phyloP scores from a whole-genome alignment of 176 grass and related monocot genomes.

The Dendrocalamus sinicus region DNA sequence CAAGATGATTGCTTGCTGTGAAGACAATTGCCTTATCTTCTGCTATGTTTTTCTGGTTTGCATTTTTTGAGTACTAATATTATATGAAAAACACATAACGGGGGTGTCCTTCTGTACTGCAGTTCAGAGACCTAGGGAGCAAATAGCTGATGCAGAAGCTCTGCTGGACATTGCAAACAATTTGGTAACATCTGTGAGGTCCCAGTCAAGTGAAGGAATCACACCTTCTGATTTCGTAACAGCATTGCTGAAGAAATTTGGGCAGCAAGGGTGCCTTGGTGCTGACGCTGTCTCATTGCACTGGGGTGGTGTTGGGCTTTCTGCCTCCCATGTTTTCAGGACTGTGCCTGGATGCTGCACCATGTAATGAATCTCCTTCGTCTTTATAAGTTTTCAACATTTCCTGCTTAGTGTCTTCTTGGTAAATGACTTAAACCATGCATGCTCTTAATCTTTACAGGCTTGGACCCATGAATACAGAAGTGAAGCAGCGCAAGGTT shows the following conservation, averaged over 20 bases:
- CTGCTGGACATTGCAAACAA: conserved; percentile 82
- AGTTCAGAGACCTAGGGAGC: conserved; percentile 95
- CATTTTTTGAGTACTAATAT: background rate
- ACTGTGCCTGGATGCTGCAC: conserved; percentile 70
- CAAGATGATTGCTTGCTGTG: background rate
- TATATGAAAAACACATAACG: background rate
- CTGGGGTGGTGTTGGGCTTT: conserved; percentile 68
- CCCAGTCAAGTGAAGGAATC: conserved; percentile 80
- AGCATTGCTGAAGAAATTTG: conserved; percentile 73
- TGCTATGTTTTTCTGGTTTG: background rate
- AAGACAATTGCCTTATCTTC: background rate
- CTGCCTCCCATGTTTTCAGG: conserved; percentile 67
- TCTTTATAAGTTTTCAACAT: conserved; percentile 17
- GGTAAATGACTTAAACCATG: conserved; percentile 8
- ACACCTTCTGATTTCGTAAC: conserved; percentile 83
- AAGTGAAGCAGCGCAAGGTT: conserved; percentile 76
- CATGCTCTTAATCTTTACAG: conserved; percentile 48
- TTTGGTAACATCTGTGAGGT: conserved; percentile 77
- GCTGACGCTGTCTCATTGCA: conserved; percentile 49
- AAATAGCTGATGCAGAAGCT: conserved; percentile 92
- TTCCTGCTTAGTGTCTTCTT: background rate
- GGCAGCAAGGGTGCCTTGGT: conserved; percentile 52
- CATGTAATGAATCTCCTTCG: conserved; percentile 62
- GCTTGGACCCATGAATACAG: conserved; percentile 87
- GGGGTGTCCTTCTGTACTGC: conserved; percentile 18